Evolutionary conservation across 2,329 filamentous ascomycete genomes (phyloP).

Genomic region (Pyrenochaeta sp.): DNA sequence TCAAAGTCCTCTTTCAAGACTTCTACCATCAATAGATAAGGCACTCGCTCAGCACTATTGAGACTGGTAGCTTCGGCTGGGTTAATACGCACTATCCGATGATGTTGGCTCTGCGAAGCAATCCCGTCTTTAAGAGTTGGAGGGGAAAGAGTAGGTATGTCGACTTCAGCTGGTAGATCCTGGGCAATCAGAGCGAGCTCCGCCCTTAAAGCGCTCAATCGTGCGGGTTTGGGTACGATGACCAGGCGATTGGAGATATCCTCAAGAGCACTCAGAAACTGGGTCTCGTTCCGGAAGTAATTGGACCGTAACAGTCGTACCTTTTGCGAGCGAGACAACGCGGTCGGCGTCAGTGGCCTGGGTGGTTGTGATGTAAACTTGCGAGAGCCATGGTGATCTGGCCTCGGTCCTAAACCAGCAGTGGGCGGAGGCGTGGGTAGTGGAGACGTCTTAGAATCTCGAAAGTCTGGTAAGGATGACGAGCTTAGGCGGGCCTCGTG

Average conservation of each 20-base stretch:
- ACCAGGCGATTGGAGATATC: constrained; percentile 87
- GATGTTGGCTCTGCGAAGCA: constrained; percentile 78
- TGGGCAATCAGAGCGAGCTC: constrained; percentile 83
- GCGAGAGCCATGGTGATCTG: constrained; percentile 46
- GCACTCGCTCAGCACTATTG: constrained; percentile 87
- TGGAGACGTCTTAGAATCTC: constrained; percentile 59
- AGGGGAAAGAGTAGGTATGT: constrained; percentile 83
- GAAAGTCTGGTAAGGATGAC: constrained; percentile 70
- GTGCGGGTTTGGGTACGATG: constrained; percentile 80
- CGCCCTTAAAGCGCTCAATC: constrained; percentile 80
- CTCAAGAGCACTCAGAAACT: constrained; percentile 81
- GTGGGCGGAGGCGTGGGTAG: constrained; percentile 51
- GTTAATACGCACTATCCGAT: constrained; percentile 83
- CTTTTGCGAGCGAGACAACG: constrained; percentile 72
- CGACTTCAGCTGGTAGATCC: constrained; percentile 82
- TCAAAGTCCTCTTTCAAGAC: constrained; percentile 83
- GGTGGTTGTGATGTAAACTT: constrained; percentile 66
- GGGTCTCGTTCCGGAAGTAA: constrained; percentile 83
- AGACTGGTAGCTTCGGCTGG: constrained; percentile 84
- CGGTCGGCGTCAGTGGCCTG: constrained; percentile 65
- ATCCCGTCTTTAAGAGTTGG: constrained; percentile 76
- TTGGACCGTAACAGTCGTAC: constrained; percentile 78
- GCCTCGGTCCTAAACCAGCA: constrained; percentile 50
- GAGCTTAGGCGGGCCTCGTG: constrained; percentile 72
- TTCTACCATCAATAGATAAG: constrained; percentile 85